Conservation (phyloP, 2,329 filamentous ascomycete genomes). For the Aureobasidium sp. region DNA sequence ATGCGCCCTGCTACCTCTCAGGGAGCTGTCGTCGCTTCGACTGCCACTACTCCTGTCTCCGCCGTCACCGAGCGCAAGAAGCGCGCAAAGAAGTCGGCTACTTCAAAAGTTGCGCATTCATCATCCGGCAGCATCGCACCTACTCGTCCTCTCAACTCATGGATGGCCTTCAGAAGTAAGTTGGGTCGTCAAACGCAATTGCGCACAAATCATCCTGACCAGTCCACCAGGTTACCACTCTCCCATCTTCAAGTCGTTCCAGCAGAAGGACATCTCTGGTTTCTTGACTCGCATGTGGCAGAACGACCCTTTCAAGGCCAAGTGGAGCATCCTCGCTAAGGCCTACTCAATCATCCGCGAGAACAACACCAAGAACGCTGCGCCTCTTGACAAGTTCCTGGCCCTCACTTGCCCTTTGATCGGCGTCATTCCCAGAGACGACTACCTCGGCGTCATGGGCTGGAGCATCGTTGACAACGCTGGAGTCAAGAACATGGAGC, state of each 20-base stretch:
- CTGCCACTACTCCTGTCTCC: not conserved
- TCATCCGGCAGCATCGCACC: conserved; percentile 10
- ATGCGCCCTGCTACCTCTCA: not conserved
- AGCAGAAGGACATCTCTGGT: conserved; percentile 48
- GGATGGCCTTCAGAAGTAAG: conserved; percentile 32
- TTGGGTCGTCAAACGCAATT: not conserved
- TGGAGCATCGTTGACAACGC: conserved; percentile 35
- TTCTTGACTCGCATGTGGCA: conserved; percentile 46
- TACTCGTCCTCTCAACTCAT: conserved; percentile 29
- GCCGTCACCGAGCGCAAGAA: conserved; percentile 16
- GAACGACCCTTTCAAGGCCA: conserved; percentile 43
- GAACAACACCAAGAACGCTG: conserved; percentile 40
- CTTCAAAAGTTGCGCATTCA: not conserved
- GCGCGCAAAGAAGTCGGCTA: conserved; percentile 18
- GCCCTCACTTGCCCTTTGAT: conserved; percentile 40
- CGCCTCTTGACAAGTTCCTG: conserved; percentile 45
- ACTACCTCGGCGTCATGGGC: conserved; percentile 42
- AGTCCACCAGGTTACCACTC: not conserved
- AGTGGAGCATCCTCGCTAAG: conserved; percentile 49
- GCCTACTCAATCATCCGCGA: conserved; percentile 51
- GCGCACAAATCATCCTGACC: not conserved
- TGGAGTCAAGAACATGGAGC: conserved; percentile 23
- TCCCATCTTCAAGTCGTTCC: conserved; percentile 15
- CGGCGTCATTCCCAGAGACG: conserved; percentile 38
- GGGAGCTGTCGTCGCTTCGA: not conserved